These are phyloP conservation scores for Camelina hispida DNA, from an alignment of 345 rosid genomes.

Conservation along the genomic window DNA sequence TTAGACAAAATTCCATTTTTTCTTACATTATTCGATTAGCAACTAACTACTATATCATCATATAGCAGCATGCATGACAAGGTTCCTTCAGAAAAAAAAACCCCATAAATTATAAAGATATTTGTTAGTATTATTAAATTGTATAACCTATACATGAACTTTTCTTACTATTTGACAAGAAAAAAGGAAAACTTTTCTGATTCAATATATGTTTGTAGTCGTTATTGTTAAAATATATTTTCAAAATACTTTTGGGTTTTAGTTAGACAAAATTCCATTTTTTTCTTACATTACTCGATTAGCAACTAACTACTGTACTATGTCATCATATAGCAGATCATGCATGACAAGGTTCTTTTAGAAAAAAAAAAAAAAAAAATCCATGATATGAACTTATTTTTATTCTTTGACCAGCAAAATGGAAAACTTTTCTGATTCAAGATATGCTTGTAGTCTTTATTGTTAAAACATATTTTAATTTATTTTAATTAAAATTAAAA, in stretches of 20 bases:
- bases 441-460: neutral
- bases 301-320: too few species aligned
- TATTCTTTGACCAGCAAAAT: neutral
- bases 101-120: neutral
- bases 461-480: neutral
- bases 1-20: neutral
- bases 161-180: neutral
- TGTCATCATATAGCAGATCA: too few species aligned
- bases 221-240: neutral
- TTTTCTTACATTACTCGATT: too few species aligned
- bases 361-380: too few species aligned
- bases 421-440: neutral
- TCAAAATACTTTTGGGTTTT: too few species aligned
- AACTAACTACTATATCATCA: slow-evolving; percentile 7
- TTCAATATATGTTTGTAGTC: neutral
- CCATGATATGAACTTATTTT: neutral
- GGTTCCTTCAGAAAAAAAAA: neutral
- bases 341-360: too few species aligned
- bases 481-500: neutral
- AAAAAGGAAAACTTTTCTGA: neutral
- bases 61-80: neutral
- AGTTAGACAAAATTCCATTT: too few species aligned
- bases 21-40: neutral
- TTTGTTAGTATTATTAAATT: neutral
- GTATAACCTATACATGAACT: neutral